Evolutionary conservation across 305 asterid genomes (phyloP), one percentile per base, ranked within the genome.

Genomic region (Fraxinus latifolia): DNA sequence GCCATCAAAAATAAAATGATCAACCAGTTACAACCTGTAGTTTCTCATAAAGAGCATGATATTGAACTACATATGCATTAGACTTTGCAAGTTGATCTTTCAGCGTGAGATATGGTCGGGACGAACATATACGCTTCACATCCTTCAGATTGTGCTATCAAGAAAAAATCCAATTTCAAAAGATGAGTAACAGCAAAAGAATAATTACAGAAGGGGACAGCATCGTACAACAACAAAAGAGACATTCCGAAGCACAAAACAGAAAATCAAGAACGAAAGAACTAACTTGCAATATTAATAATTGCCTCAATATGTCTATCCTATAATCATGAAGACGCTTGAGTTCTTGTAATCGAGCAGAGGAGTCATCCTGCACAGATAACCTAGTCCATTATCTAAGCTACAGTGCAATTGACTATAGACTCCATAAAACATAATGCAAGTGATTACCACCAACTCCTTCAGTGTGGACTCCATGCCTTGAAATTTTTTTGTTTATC

Each of bases 31-130:
- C 89, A 87, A 96, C 99, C 99, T 96, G 98, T 79, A 94, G 88
- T 90, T 94, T 92, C 91, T 93, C 97, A 58, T 86, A 91, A 58
- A 91, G 90, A 77, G 92, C 88, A 88, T 90, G 99, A 88, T 92
- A 93, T 62, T 90, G 95, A 76, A 80, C 84, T 47, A 91, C 86
- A 79, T 91, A 93, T 76, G 90, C 92, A 87, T 92, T 93, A 84
- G 96, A 93, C 85, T 93, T 96, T 7, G 83, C 83, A 81, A 94
- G 89, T 89, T 94, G 98, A 86, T 94, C 97, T 87, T 90, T 90
- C 62, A 94, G 87, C 83, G 87, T 82, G 84, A 82, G 87, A 88
- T 90, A 96, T 81, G 98, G 89, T 87, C 83, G 91, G 83, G 97
- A 88, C 77, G 97, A 92, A 85, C 91, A 88, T 82, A 93, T 90